Base-by-base conservation (phyloP, 768 basidiomycete species). In the Boletus pseudopeckii region DNA sequence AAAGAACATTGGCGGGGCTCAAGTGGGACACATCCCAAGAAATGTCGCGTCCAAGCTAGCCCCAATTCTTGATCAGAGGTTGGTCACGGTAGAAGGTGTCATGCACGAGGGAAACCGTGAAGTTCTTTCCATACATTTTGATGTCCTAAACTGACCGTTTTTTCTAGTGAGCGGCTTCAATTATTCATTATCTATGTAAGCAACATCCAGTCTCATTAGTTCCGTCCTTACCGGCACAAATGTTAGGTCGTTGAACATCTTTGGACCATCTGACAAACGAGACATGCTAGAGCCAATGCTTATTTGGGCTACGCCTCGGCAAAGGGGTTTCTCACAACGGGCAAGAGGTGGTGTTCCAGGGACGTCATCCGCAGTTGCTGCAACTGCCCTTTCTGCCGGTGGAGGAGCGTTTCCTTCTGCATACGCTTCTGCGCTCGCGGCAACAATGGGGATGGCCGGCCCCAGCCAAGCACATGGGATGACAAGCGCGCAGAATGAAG, bases 1-100 rank as follows among this genome's bases (percentile, higher is more conserved):
- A 26, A 76, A 80, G 65, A 95, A 95, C 63, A 91, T 92, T 39
- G 75, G 78, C 2, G 74, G 76, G 1, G 72, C 72, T 13, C 87
- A 92, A 78, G 91, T 95, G 3, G 92, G 92, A 2, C 92, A 94
- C 70, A 65, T 94, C 22, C 85, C 89, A 2, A 77, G 80, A 33
- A 72, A 69, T 20, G 76, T 86, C 13, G 88, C 82, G 0, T 48
- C 66, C 0, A 78, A 80, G 59, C 73, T 94, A 17, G 79, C 92
- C 5, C 84, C 88, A 1, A 73, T 93, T 22, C 78, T 94, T 46
- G 92, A 95, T 65, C 70, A 71, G 41, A 70, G 68, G 10, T 52
- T 77, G 3, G 75, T 94, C 41, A 86, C 78, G 0, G 80, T 90
- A 4, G 92, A 94, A 73, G 92, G 91, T 18, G 71, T 76, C 11